These are phyloP conservation scores for Furcasterigmium sp. DNA, from an alignment of 2,329 filamentous ascomycete genomes.

Conservation along the genomic window DNA sequence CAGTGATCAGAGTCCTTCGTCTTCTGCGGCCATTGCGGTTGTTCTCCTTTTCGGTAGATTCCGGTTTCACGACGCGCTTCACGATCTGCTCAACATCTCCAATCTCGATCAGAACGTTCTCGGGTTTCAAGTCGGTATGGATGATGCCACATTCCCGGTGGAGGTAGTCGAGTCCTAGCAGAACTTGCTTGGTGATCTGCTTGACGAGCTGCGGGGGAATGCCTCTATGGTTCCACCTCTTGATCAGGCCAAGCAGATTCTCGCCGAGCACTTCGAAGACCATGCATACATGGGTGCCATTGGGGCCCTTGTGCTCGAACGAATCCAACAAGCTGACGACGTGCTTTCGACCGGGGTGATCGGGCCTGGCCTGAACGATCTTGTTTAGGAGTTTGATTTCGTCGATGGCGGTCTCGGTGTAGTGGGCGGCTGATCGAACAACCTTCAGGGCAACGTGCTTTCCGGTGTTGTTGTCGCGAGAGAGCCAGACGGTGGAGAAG, in stretches of 20 bases:
- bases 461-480: conserved; percentile 75
- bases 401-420: conserved; percentile 97
- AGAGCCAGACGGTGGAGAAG: conserved; percentile 93
- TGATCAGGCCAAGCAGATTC: conserved; percentile 91
- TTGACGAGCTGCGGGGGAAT: conserved; percentile 96
- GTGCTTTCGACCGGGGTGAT: conserved; percentile 89
- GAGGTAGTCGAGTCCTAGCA: conserved; percentile 91
- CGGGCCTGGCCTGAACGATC: conserved; percentile 91
- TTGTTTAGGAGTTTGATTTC: conserved; percentile 98
- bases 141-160: conserved; percentile 98
- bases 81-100: conserved; percentile 98
- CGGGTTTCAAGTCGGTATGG: conserved; percentile 94
- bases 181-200: conserved; percentile 97
- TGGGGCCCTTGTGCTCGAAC: conserved; percentile 95
- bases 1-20: conserved; percentile 89
- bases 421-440: conserved; percentile 94
- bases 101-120: conserved; percentile 98
- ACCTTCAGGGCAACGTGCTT: conserved; percentile 98
- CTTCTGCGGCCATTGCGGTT: conserved; percentile 87
- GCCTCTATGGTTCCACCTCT: conserved; percentile 95
- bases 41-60: conserved; percentile 71
- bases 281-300: conserved; percentile 97
- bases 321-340: conserved; percentile 95
- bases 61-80: conserved; percentile 87
- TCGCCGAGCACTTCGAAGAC: conserved; percentile 97